Base-by-base conservation (phyloP, 306 rosid genomes). In the Lathyrus tuberosus region DNA sequence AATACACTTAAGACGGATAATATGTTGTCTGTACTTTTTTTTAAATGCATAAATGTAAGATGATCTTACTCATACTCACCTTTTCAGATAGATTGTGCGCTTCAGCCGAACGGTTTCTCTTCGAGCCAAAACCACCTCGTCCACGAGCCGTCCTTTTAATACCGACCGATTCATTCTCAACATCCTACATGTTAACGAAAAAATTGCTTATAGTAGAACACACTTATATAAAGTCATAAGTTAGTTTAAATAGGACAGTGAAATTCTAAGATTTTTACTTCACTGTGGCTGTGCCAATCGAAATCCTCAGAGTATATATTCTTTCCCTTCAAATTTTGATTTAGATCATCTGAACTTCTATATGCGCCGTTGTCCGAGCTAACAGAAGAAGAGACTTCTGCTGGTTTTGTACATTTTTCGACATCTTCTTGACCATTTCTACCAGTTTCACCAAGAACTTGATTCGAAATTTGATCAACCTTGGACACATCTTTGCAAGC, bases 81-180 rank as follows among this genome's bases (percentile, higher is more conserved):
- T 96, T 92, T 84, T 92, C 96, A 12, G 96, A 89, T 81, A 92
- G 83, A 83, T 89, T 92, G 76, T 92, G 97, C 70, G 86, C 95
- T 87, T 87, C 92, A 12, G 97, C 86, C 13, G 90, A 92, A 78
- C 97, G 87, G 76, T 81, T 83, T 87, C 92, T 83, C 82, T 89
- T 92, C 58, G 84, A 84, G 46, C 96, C 85, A 4, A 12, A 42
- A 35, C 73, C 60, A 0, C 69, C 79, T 72, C 84, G 87, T 70
- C 77, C 70, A 46, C 57, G 62, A 70, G 65, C 64, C 12, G 53
- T 68, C 81, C 46, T 87, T 72, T 87, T 89, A 44, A 71, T 80
- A 65, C 83, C 89, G 7, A 83, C 70, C 12, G 86, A 84, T 61
- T 87, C 97, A 75, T 89, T 90, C 18, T 87, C 97, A 49, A 65